Evolutionary conservation across 2,329 filamentous ascomycete genomes (phyloP), one percentile per base, ranked within the genome.

Genomic region (Colletotrichum costaricense): DNA sequence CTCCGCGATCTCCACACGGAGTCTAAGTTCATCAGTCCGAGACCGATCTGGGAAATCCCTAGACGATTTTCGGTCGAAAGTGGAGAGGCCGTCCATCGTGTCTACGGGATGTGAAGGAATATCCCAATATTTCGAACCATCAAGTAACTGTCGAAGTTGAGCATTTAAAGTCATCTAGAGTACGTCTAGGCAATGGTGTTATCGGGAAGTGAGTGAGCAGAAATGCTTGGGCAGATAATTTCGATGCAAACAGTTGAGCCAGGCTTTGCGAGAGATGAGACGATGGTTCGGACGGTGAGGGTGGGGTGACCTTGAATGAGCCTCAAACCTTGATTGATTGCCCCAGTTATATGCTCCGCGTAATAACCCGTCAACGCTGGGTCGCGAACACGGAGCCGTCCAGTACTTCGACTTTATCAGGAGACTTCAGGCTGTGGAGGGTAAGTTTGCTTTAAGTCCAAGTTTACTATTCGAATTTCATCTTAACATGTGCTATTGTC

Each of bases 301-400:
- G 38, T 35, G 46, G 46, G 60, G 19, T 28, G 28, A 22, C 46
- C 6, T 35, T 24, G 11, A 55, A 16, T 42, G 30, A 55, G 22
- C 22, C 33, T 55, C 12, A 19, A 64, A 64, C 49, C n/a, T 38
- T 54, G 30, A 55, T 64, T 64, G 30, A 64, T 55, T 64, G 30
- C 62, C 28, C 62, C 22, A 7, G 28, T 9, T 16, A 35, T 54
- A 30, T 2, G 5, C 6, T 38, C 16, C n/a, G 28, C 16, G 30
- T 24, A n/a, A n/a, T 28, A 42, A 16, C 4, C 5, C 63, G 9
- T 19, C 6, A 30, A 16, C 14, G 12, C 6, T 9, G 6, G 16
- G 16, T 8, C 5, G 16, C 16, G 9, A 22, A 16, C 7, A 35
- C 33, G 12, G 7, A 2, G 24, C 26, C 54, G 16, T n/a, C 19